Evolutionary conservation across 306 rosid species (phyloP).

Genomic region (Inga laurina): DNA sequence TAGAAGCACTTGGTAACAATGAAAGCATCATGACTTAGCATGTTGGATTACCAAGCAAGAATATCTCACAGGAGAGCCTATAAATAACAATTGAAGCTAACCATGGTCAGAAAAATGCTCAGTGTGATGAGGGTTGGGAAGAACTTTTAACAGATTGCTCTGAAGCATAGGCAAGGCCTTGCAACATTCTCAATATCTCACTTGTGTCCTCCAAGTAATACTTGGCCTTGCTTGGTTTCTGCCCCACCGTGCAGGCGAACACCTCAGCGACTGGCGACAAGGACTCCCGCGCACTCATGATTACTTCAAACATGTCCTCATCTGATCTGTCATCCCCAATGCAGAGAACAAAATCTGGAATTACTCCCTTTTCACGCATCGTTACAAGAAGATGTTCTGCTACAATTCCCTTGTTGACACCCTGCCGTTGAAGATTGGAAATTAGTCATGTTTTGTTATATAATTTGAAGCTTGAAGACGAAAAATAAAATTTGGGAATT

Average conservation of each 20-base stretch:
- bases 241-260: slow-evolving; percentile 43
- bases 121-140: slow-evolving; percentile 27
- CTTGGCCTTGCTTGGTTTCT: slow-evolving; percentile 50
- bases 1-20: slow-evolving; percentile 4
- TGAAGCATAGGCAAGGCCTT: slow-evolving; percentile 63
- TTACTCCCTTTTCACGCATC: slow-evolving; percentile 58
- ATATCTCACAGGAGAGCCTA: background rate
- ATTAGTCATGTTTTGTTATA: background rate
- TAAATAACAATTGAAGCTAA: background rate
- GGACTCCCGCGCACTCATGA: slow-evolving; percentile 24
- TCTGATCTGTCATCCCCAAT: slow-evolving; percentile 93
- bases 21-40: background rate
- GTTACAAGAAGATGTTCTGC: slow-evolving; percentile 66
- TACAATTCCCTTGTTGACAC: slow-evolving; percentile 85
- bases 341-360: slow-evolving; percentile 80
- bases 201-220: slow-evolving; percentile 46
- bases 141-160: slow-evolving; percentile 42
- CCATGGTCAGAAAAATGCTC: slow-evolving; percentile 16
- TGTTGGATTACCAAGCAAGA: background rate
- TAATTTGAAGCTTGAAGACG: background rate
- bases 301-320: slow-evolving; percentile 84
- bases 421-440: slow-evolving; percentile 42
- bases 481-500: background rate
- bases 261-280: slow-evolving; percentile 33
- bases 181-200: slow-evolving; percentile 69